These are phyloP conservation scores for Spathaspora gorwiae DNA, from an alignment of 805 yeast genomes.

Conservation along the genomic window DNA sequence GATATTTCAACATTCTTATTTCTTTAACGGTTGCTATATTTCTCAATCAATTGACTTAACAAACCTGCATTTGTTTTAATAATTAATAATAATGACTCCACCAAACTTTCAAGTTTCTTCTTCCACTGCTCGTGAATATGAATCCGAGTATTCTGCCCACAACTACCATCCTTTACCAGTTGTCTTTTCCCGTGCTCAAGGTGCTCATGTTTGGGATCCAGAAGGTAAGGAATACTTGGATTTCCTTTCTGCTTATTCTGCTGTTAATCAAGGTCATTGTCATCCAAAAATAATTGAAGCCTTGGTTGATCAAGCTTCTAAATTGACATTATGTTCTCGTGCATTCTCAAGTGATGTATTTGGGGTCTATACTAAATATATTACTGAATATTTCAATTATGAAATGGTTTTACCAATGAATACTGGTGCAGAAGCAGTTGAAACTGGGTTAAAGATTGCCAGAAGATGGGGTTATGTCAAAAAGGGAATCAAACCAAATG, in stretches of 20 bases:
- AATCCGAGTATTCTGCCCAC: slow-evolving; percentile 84
- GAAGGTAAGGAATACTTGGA: slow-evolving; percentile 93
- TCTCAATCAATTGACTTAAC: background rate
- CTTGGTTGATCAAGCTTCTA: slow-evolving; percentile 78
- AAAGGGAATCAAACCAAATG: slow-evolving; percentile 76
- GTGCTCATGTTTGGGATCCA: slow-evolving; percentile 97
- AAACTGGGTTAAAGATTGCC: slow-evolving; percentile 88
- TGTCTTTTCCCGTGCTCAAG: slow-evolving; percentile 78
- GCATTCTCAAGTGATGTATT: slow-evolving; percentile 90
- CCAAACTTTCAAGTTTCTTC: slow-evolving; percentile 55
- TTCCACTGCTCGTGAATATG: slow-evolving; percentile 59
- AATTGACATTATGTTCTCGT: slow-evolving; percentile 81
- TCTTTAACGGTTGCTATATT: background rate
- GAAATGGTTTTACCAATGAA: slow-evolving; percentile 96
- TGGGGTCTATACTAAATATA: slow-evolving; percentile 79
- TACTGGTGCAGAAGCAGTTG: slow-evolving; percentile 99
- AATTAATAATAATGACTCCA: slow-evolving; percentile 12
- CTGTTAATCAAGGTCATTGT: slow-evolving; percentile 97
- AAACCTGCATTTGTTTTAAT: background rate
- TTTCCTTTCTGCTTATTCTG: slow-evolving; percentile 91
- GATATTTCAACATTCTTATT: too few relatives aligned
- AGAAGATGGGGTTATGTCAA: slow-evolving; percentile 95
- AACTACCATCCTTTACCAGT: slow-evolving; percentile 97
- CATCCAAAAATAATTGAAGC: slow-evolving; percentile 90
- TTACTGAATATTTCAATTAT: slow-evolving; percentile 84